Evolutionary conservation across 108 stramenopile genomes (phyloP), one percentile per base, ranked within the genome.

Genomic region (Skeletonema tropicum): DNA sequence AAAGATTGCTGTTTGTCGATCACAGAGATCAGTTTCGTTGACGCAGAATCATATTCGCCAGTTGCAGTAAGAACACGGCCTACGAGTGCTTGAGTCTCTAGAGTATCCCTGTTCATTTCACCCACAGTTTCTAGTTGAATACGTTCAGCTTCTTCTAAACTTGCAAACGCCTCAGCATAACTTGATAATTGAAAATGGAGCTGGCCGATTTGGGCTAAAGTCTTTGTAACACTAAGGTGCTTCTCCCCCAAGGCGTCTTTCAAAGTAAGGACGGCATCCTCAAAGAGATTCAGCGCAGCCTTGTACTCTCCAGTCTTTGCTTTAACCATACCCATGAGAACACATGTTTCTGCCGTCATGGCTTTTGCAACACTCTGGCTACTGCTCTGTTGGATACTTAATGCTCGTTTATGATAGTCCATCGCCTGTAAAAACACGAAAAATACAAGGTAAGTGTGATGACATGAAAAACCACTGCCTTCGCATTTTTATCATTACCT

Each of bases 361-460:
- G 83, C 64, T 81, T 85, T 71, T 76, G 73, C 73, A 57, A 35
- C 82, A 42, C 84, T 85, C 19, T 49, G 48, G 12, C 87, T 87
- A 26, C 77, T 57, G 17, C 84, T 81, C 69, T 77, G 76, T 73
- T 92, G 89, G 36, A 88, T 76, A 3, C 72, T 76, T 32, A 89
- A 73, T 10, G 89, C 87, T 39, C 75, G 71, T 63, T 89, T 85
- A 60, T 92, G 88, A 64, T 92, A 89, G 67, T 89, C 88, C 55
- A 92, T 76, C 8, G 91, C 91, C 81, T 92, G 76, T 33, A 76
- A 68, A 86, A 11, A 80, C 11, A 13, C 2, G 30, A 26, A 35
- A 29, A 42, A 15, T 23, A 60, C 17, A 36, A 65, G 42, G 10
- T 39, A 6, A 65, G 35, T 42, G 21, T 63, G 61, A 32, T 17